Base-by-base conservation (phyloP, 2,329 filamentous ascomycete species). In the Pseudocercospora vitis region DNA sequence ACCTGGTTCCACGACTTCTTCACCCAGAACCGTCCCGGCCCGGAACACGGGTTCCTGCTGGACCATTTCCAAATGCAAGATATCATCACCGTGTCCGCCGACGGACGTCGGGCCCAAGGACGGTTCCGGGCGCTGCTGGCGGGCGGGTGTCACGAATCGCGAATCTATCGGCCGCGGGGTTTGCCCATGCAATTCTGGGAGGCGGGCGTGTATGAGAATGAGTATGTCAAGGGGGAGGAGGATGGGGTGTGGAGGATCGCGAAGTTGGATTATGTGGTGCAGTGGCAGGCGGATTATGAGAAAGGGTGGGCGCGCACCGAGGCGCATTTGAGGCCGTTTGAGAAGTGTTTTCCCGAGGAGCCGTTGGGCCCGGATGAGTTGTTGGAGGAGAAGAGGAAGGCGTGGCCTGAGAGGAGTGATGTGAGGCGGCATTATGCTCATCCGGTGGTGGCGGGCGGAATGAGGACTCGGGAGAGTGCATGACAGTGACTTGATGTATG, bases 221-320 rank as follows among this genome's bases (percentile, higher is more conserved):
- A 18, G 37, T 42, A 42, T 24, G 19, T 42, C 9, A 42, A 42
- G 21, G 37, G 19, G 3, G 37, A 26, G 6, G 19, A 42, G 6
- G 37, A 42, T 42, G 37, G 37, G 12, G 21, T 42, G 4, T 42
- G 37, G 37, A 42, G 37, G 37, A 26, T 42, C n/a, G n/a, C 21
- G 37, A 19, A 12, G 8, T 42, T 42, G 37, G 37, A 42, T 42
- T 42, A 42, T 42, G 37, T 26, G 19, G 37, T 42, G 37, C 37
- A 42, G 37, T 42, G 37, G 37, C 37, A 42, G 37, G 37, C 37
- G 3, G 37, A 42, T 8, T 42, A 42, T 26, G 37, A 42, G 37
- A 24, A 21, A 14, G 37, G 37, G 9, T 42, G 37, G 37, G 37
- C 37, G 9, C 16, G 24, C n/a, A 14, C 19, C 24, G 37, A 42